A percentile compares a stretch with the other conserved stretches of the same genome.
These are phyloP conservation scores for Xylariaceae sp. DNA, from an alignment of 2,329 filamentous ascomycete species.

Conservation along the genomic window DNA sequence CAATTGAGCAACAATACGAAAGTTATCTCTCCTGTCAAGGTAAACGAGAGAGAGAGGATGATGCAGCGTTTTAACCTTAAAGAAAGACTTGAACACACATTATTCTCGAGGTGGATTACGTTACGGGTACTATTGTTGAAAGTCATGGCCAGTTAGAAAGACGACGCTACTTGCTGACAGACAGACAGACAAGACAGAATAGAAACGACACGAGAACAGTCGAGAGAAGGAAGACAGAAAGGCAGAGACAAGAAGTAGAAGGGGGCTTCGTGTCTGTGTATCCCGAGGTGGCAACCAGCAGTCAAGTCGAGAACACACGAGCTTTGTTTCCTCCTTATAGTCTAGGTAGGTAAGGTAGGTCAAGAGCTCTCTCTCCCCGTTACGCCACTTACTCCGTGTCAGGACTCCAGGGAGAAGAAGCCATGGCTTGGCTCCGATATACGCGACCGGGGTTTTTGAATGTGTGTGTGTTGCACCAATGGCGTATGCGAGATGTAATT, in stretches of 20 bases:
- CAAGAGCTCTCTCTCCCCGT: not conserved
- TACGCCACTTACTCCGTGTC: conserved; percentile 22
- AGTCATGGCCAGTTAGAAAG: conserved; percentile 17
- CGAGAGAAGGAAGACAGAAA: too few relatives aligned
- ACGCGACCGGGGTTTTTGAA: too few relatives aligned
- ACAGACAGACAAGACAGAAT: not conserved
- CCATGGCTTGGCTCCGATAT: too few relatives aligned
- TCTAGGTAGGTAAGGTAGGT: not conserved
- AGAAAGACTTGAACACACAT: conserved; percentile 23
- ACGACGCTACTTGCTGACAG: not conserved
- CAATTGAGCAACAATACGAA: too few relatives aligned
- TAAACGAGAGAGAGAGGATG: not conserved
- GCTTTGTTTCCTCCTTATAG: too few relatives aligned
- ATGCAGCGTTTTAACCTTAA: not conserved
- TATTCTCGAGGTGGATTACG: conserved; percentile 31
- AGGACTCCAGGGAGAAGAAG: not conserved
- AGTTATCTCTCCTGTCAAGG: not conserved
- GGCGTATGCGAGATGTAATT: too few relatives aligned
- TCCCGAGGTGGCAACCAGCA: not conserved
- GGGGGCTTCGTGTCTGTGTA: not conserved
- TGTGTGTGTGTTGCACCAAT: too few relatives aligned
- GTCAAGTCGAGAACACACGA: not conserved
- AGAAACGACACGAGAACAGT: too few relatives aligned
- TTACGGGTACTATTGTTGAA: conserved; percentile 31
- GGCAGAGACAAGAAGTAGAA: not conserved